Base-by-base conservation (phyloP, 257 asterid species). In the Scutellaria galericulata region DNA sequence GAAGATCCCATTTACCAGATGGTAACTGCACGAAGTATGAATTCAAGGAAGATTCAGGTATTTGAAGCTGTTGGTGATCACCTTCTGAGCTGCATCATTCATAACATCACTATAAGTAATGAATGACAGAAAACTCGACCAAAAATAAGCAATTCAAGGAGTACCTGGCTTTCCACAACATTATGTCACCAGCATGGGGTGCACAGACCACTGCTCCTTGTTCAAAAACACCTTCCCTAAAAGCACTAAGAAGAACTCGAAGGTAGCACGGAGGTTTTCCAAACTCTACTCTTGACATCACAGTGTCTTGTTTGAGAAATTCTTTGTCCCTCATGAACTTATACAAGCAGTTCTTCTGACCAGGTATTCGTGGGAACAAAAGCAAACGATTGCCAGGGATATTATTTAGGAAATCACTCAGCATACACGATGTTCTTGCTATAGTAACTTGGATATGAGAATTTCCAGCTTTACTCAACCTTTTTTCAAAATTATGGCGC, bases 151-250 rank as follows among this genome's bases (percentile, higher is more conserved):
- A 51, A 64, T 47, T 66, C 7, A 35, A 35, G 76, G 40, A 71
- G 31, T 15, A 91, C 98, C 92, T 83, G 78, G 78, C 55, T 76
- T 62, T 83, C 90, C 77, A 91, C 67, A 40, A 68, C 78, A 45
- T 55, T 60, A 90, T 77, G 72, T 94, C 98, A 61, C 83, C 65
- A 46, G 70, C 79, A 65, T 15, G 80, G 75, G 98, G 95, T 55
- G 96, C 93, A 83, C 93, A 91, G 46, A 91, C 81, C 66, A 86
- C 87, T n/a, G 97, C 96, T 72, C 97, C 98, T 71, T 92, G 87
- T 81, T 88, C 93, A 54, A 89, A 94, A 68, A 83, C 86, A 70
- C 99, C 97, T 77, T 84, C 96, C 52, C 74, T 88, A 73, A 68
- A 80, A 68, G 95, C 93, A 53, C 48, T 86, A 65, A 94, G 62